A percentile compares a stretch with the other conserved stretches of the same genome.
Evolutionary conservation across 2,329 filamentous ascomycete species (phyloP).

Genomic region (Monosporascus sp.): DNA sequence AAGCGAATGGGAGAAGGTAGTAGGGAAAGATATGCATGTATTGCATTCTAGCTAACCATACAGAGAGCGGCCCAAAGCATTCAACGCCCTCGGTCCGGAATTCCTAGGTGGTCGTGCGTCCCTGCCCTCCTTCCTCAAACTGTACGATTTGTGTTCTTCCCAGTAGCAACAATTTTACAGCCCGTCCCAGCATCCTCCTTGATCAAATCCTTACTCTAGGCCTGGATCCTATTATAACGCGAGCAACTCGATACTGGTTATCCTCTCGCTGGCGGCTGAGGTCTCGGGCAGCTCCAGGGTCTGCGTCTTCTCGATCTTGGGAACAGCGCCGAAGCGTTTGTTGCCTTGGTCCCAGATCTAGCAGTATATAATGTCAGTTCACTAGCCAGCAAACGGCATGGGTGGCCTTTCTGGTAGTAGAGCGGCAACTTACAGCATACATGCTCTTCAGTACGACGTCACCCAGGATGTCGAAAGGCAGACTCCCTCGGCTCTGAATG

Average conservation of each 20-base stretch:
- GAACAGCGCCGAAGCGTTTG: slow-evolving; percentile 53
- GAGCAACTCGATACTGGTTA: slow-evolving; percentile 15
- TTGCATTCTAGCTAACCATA: slow-evolving; percentile 11
- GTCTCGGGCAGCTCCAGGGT: slow-evolving; percentile 21
- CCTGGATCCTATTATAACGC: slow-evolving; percentile 1
- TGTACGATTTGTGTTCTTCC: background rate
- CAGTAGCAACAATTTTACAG: background rate
- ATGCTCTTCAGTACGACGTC: slow-evolving; percentile 60
- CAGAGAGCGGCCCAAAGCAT: background rate
- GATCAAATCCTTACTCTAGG: background rate
- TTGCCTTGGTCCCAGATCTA: slow-evolving; percentile 61
- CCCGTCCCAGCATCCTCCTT: background rate
- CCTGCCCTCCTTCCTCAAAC: background rate
- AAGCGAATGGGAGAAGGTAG: background rate
- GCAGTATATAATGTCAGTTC: background rate
- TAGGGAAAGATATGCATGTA: slow-evolving; percentile 4
- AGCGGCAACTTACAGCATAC: slow-evolving; percentile 48
- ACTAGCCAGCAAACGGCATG: slow-evolving; percentile 4
- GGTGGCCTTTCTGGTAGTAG: background rate
- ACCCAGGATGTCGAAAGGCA: slow-evolving; percentile 59
- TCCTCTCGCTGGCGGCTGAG: slow-evolving; percentile 10
- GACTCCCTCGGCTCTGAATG: slow-evolving; percentile 56
- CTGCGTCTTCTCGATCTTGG: slow-evolving; percentile 41
- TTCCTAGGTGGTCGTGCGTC: background rate
- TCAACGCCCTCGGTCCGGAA: background rate